phyloP scores from a whole-genome alignment of 805 yeast species.

The Yamadazyma sp. region DNA sequence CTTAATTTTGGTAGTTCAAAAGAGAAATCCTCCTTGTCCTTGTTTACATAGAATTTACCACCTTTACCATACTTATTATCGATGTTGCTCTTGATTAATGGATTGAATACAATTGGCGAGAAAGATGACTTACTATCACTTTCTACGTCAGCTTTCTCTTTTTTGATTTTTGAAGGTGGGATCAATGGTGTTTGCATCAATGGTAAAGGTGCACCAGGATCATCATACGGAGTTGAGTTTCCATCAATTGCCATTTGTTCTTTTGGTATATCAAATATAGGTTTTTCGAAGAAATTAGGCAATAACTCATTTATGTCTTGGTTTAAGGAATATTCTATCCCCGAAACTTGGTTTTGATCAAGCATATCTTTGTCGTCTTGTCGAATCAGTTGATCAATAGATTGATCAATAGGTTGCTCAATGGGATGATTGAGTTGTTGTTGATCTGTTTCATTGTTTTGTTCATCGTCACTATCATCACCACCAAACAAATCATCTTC shows the following conservation, averaged over 20 bases:
- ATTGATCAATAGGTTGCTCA: neutral
- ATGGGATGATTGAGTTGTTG: no score
- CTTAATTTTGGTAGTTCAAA: conserved; percentile 20
- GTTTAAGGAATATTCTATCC: conserved; percentile 1
- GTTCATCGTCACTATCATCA: conserved; percentile 1
- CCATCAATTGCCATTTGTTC: conserved; percentile 53
- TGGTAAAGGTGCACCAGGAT: conserved; percentile 85
- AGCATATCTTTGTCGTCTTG: conserved; percentile 5
- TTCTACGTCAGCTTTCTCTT: conserved; percentile 6
- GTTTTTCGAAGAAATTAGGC: neutral
- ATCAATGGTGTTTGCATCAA: conserved; percentile 47
- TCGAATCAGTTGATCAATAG: neutral
- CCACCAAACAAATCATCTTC: conserved; percentile 30
- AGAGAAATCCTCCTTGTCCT: conserved; percentile 25
- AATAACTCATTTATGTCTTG: neutral
- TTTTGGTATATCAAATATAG: conserved; percentile 50
- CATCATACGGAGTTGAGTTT: conserved; percentile 49
- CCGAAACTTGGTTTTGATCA: conserved; percentile 4
- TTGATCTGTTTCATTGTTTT: neutral
- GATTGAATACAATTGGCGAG: conserved; percentile 80
- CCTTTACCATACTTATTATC: conserved; percentile 88
- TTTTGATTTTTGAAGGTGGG: conserved; percentile 13
- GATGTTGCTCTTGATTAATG: conserved; percentile 67
- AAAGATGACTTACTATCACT: conserved; percentile 51
- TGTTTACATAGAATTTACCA: conserved; percentile 76